A percentile compares a stretch with the other conserved stretches of the same genome.
Conservation (phyloP, 768 basidiomycete species). For the Nevesoporus exiguus region DNA sequence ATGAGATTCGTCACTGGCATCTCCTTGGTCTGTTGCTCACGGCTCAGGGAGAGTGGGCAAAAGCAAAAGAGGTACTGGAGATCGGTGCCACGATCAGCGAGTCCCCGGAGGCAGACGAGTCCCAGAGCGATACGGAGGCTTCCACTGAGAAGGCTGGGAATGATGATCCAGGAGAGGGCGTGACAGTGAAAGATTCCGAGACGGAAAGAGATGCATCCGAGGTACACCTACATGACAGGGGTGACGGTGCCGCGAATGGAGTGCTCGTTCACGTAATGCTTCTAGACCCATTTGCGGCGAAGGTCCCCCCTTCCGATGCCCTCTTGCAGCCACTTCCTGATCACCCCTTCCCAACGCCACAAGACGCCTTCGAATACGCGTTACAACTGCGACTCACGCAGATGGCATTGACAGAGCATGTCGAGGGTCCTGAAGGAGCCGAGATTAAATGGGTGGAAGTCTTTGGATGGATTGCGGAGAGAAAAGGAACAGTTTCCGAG, state of each 20-base stretch:
- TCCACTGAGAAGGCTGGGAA: conserved; percentile 11
- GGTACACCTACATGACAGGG: background rate
- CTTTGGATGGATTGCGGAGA: conserved; percentile 81
- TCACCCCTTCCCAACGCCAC: conserved; percentile 46
- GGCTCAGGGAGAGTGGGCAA: conserved; percentile 73
- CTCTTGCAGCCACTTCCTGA: conserved; percentile 48
- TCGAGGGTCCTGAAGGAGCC: conserved; percentile 83
- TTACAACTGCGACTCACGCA: conserved; percentile 86
- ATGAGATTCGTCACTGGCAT: conserved; percentile 81
- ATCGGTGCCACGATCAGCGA: conserved; percentile 65
- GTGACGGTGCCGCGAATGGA: conserved; percentile 1
- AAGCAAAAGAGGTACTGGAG: conserved; percentile 73
- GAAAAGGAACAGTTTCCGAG: conserved; percentile 35
- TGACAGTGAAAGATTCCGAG: conserved; percentile 9
- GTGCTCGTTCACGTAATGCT: conserved; percentile 17
- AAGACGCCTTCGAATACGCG: conserved; percentile 70
- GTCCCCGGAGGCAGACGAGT: conserved; percentile 36
- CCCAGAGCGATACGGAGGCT: conserved; percentile 22
- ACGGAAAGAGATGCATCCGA: conserved; percentile 5
- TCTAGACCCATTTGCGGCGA: conserved; percentile 29
- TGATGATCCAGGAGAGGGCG: background rate
- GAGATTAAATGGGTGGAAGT: conserved; percentile 78
- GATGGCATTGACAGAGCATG: conserved; percentile 73
- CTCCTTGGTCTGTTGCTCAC: conserved; percentile 81
- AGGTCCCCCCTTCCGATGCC: conserved; percentile 38